Evolutionary conservation across 2,329 filamentous ascomycete genomes (phyloP).

Genomic region (Corniculantispora saksenae): DNA sequence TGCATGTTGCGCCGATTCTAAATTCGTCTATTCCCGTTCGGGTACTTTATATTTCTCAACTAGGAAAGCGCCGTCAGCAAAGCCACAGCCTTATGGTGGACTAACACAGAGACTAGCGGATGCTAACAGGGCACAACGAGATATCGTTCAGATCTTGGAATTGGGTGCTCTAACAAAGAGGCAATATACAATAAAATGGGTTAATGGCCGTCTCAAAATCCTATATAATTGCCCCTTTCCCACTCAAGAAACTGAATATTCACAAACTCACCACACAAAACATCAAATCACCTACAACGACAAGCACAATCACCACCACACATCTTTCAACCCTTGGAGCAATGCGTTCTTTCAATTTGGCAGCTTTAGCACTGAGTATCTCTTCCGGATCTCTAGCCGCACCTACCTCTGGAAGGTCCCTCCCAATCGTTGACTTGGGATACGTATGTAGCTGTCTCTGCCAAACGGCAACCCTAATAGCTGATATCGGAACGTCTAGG

Average conservation of each 20-base stretch:
- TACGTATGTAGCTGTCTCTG: background rate
- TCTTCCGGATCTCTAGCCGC: background rate
- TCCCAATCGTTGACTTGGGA: slow-evolving; percentile 20
- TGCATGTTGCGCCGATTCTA: background rate
- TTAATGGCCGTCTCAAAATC: background rate
- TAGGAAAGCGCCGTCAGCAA: background rate
- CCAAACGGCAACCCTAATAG: background rate
- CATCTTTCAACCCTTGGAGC: background rate
- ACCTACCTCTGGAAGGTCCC: background rate
- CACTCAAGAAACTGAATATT: background rate
- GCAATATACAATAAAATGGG: background rate
- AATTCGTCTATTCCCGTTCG: background rate
- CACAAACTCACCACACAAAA: background rate
- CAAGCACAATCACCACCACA: background rate
- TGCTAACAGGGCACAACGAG: background rate
- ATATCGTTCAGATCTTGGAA: background rate
- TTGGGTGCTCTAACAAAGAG: background rate
- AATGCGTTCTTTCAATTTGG: background rate
- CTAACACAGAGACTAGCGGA: background rate
- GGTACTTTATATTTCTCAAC: background rate
- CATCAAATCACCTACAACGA: background rate
- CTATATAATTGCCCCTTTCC: background rate
- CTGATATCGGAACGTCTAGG: background rate
- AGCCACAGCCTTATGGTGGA: background rate
- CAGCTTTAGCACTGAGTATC: background rate